Percentiles rank a stretch among this genome's conserved stretches.
phyloP scores from a whole-genome alignment of 768 basidiomycete species.

The Crucibulum laeve region DNA sequence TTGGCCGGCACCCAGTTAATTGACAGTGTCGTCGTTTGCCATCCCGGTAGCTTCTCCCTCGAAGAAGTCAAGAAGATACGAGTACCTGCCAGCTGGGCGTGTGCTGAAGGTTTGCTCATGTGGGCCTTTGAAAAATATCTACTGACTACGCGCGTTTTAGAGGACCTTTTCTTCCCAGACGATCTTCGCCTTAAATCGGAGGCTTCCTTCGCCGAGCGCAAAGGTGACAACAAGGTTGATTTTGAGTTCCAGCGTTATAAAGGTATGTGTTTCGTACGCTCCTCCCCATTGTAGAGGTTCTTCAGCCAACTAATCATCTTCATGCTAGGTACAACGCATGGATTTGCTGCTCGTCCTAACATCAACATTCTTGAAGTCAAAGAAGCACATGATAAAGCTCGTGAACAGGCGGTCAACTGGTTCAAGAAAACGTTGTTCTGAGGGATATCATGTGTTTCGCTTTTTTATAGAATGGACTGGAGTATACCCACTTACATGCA shows the following conservation, averaged over 20 bases:
- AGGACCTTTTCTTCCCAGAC: constrained; percentile 31
- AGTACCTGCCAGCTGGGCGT: constrained; percentile 33
- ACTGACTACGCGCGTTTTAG: constrained; percentile 14
- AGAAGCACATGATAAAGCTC: constrained; percentile 35
- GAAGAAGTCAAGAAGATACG: constrained; percentile 31
- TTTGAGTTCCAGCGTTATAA: constrained; percentile 42
- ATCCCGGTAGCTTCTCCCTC: constrained; percentile 31
- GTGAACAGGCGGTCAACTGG: constrained; percentile 39
- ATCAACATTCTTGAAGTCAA: constrained; percentile 31
- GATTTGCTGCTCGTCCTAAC: constrained; percentile 41
- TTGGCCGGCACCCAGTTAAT: constrained; percentile 30
- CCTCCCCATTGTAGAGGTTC: background rate
- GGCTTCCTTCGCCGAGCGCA: constrained; percentile 29
- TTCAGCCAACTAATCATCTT: constrained; percentile 1
- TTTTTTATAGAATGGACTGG: too few species aligned
- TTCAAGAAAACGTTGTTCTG: constrained; percentile 41
- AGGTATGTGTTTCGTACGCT: constrained; percentile 20
- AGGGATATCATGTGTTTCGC: too few species aligned
- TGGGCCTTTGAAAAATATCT: background rate
- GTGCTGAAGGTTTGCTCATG: constrained; percentile 31
- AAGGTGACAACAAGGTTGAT: constrained; percentile 31
- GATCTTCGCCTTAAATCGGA: constrained; percentile 27
- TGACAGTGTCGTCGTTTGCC: constrained; percentile 34
- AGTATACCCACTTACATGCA: too few species aligned
- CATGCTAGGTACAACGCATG: constrained; percentile 38